These are phyloP conservation scores for Alternaria hordeiaustralica DNA, from an alignment of 2,329 filamentous ascomycete species.

Conservation along the genomic window DNA sequence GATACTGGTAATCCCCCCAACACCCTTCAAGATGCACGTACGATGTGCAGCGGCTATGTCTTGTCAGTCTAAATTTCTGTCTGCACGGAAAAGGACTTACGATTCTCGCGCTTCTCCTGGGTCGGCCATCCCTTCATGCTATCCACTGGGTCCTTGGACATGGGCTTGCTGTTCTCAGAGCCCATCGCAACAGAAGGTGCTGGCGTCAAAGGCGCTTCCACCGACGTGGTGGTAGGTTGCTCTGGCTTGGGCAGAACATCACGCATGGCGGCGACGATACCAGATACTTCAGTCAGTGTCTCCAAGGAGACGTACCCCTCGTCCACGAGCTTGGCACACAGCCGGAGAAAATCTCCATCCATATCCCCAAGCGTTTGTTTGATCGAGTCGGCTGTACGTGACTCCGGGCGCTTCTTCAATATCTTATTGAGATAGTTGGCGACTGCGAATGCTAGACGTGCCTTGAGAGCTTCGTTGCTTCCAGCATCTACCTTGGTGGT, in stretches of 20 bases:
- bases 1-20: conserved; percentile 29
- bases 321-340: conserved; percentile 30
- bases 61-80: conserved; percentile 11
- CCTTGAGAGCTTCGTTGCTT: conserved; percentile 21
- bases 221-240: background rate
- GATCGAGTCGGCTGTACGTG: conserved; percentile 16
- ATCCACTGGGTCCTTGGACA: conserved; percentile 11
- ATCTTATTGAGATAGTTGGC: conserved; percentile 27
- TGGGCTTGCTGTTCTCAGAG: background rate
- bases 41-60: conserved; percentile 28
- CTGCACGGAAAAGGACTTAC: conserved; percentile 17
- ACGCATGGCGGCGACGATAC: conserved; percentile 30
- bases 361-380: conserved; percentile 19
- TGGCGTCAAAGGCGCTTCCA: background rate
- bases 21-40: conserved; percentile 35
- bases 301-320: conserved; percentile 25
- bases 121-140: conserved; percentile 33
- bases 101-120: conserved; percentile 38
- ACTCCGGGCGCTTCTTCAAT: conserved; percentile 11
- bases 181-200: background rate
- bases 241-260: conserved; percentile 24
- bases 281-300: conserved; percentile 28
- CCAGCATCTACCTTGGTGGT: background rate
- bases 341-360: conserved; percentile 30
- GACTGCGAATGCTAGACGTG: conserved; percentile 28